Conservation (phyloP, 2,329 filamentous ascomycete species). For the Xenoacremonium recifei region DNA sequence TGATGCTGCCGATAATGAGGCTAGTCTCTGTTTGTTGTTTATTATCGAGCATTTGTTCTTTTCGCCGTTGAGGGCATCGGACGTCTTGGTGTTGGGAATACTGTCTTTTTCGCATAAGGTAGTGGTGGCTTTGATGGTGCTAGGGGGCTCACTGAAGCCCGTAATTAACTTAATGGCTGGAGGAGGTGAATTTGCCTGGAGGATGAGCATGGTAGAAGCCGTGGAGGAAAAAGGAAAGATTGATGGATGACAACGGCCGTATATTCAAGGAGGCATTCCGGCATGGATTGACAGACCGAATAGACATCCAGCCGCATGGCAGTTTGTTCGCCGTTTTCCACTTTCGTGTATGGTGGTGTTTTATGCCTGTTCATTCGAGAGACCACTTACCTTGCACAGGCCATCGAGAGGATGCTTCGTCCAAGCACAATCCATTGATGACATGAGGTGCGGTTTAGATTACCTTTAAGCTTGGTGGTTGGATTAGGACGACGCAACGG, state of each 20-base stretch:
- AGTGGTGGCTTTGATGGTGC: conserved; percentile 2
- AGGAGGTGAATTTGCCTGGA: neutral
- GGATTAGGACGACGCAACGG: too few species aligned
- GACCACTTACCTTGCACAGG: too few species aligned
- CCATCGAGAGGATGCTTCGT: too few species aligned
- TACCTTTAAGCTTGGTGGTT: too few species aligned
- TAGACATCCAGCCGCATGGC: neutral
- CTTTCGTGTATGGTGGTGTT: too few species aligned
- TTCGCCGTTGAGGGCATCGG: conserved; percentile 22
- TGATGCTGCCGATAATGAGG: too few species aligned
- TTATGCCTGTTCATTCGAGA: too few species aligned
- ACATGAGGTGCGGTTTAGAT: too few species aligned
- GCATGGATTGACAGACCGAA: neutral
- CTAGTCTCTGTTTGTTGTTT: conserved; percentile 17
- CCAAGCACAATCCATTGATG: too few species aligned
- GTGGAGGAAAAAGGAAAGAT: neutral
- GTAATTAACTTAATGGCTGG: neutral
- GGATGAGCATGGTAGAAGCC: neutral
- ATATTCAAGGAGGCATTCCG: neutral
- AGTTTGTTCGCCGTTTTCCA: too few species aligned
- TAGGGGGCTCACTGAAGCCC: neutral
- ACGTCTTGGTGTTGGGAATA: conserved; percentile 25
- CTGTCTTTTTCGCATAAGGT: too few species aligned
- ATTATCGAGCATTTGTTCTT: conserved; percentile 18
- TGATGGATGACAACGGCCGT: neutral